Conservation (phyloP, 2,329 filamentous ascomycete species). For the Sporothrix mexicana region DNA sequence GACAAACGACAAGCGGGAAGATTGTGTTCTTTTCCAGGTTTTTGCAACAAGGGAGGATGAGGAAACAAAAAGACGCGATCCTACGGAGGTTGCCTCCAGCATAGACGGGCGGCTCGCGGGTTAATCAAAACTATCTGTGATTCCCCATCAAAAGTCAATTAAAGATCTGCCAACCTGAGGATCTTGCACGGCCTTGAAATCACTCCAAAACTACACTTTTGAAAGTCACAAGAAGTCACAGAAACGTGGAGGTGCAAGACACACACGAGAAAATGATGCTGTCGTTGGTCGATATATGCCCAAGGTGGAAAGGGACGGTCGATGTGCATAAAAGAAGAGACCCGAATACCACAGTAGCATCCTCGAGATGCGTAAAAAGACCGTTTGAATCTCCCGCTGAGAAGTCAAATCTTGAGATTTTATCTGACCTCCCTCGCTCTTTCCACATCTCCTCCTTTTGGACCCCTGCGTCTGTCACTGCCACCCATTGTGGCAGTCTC, state of each 20-base stretch:
- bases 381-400: neutral
- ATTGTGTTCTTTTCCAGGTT: constrained; percentile 8
- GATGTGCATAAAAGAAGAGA: neutral
- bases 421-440: neutral
- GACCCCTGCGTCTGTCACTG: constrained; percentile 17
- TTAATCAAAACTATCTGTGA: neutral
- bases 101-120: constrained; percentile 13
- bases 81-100: neutral
- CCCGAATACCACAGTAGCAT: constrained; percentile 8
- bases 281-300: neutral
- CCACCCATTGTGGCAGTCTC: constrained; percentile 7
- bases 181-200: neutral
- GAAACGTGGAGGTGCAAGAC: neutral
- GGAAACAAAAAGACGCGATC: constrained; percentile 12
- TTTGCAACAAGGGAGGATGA: neutral
- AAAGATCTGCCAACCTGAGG: constrained; percentile 10
- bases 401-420: neutral
- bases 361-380: constrained; percentile 9
- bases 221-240: neutral
- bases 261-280: neutral
- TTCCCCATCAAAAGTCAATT: neutral
- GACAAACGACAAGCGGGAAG: neutral
- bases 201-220: no score
- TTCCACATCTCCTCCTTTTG: neutral
- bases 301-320: neutral